These are phyloP conservation scores for Penicillium antarcticum DNA, from an alignment of 495 filamentous ascomycete species.

Conservation along the genomic window DNA sequence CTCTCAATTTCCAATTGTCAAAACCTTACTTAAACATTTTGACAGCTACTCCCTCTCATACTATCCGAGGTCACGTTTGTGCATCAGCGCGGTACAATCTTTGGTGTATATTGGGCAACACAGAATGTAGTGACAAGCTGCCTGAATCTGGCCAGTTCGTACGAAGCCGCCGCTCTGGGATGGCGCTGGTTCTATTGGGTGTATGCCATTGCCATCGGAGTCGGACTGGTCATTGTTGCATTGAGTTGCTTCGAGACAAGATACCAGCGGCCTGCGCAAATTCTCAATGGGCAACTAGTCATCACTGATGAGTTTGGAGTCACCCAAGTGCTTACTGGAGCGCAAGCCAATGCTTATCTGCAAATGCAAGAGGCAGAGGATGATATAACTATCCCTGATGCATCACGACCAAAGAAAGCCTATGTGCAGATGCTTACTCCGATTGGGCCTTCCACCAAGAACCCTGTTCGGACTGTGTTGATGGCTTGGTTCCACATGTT, in stretches of 20 bases:
- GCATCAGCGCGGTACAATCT: constrained; percentile 28
- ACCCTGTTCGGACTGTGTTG: constrained; percentile 10
- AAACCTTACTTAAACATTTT: background rate
- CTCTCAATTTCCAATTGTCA: background rate
- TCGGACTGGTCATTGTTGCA: constrained; percentile 28
- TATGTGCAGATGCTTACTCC: constrained; percentile 30
- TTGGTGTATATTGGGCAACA: constrained; percentile 32
- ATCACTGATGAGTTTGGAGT: constrained; percentile 39
- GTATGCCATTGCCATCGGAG: constrained; percentile 25
- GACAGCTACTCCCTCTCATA: constrained; percentile 33
- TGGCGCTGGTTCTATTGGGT: constrained; percentile 44
- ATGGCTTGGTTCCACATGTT: constrained; percentile 31
- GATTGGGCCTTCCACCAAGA: constrained; percentile 11
- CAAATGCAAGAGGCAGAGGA: background rate
- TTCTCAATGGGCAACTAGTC: constrained; percentile 25
- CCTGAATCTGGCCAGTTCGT: constrained; percentile 29
- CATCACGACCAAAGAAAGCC: constrained; percentile 21
- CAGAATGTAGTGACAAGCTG: constrained; percentile 31
- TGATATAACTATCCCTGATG: constrained; percentile 7
- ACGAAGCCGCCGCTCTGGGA: constrained; percentile 28
- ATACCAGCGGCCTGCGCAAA: constrained; percentile 20
- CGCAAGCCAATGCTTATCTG: constrained; percentile 8
- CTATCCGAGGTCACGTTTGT: constrained; percentile 34
- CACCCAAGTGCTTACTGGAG: constrained; percentile 20
- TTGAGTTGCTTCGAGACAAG: constrained; percentile 31